Evolutionary conservation across 441 rosid genomes (phyloP).

Genomic region (Pelargonium fulgidum): DNA sequence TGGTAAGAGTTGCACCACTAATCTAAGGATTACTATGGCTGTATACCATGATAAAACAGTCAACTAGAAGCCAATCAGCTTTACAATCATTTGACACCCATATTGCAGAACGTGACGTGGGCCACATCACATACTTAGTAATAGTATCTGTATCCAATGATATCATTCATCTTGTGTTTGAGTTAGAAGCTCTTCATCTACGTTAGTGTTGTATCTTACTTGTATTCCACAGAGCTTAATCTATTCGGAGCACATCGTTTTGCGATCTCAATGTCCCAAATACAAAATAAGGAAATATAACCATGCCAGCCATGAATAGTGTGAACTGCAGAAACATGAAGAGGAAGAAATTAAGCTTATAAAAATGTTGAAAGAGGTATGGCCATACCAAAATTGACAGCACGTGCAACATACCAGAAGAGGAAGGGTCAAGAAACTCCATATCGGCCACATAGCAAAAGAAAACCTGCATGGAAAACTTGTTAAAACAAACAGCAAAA

Average conservation of each 20-base stretch:
- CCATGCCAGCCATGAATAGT: conserved; percentile 87
- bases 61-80: conserved; percentile 22
- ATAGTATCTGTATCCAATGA: conserved; percentile 16
- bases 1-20: neutral
- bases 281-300: conserved; percentile 67
- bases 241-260: conserved; percentile 61
- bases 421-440: conserved; percentile 93
- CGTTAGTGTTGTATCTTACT: conserved; percentile 24
- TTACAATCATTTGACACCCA: conserved; percentile 15
- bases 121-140: conserved; percentile 4
- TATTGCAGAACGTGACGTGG: conserved; percentile 16
- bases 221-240: conserved; percentile 36
- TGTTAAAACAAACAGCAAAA: conserved; percentile 21
- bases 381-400: conserved; percentile 2
- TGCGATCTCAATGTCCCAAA: conserved; percentile 64
- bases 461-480: conserved; percentile 45
- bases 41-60: neutral
- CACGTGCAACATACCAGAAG: conserved; percentile 54
- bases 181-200: conserved; percentile 22
- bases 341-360: conserved; percentile 20
- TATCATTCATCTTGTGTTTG: conserved; percentile 20
- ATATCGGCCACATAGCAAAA: conserved; percentile 89
- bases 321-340: conserved; percentile 68
- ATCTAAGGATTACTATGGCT: no score
- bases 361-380: conserved; percentile 8